Conservation (phyloP, 2,329 filamentous ascomycete genomes). For the Xylariaceae sp. region DNA sequence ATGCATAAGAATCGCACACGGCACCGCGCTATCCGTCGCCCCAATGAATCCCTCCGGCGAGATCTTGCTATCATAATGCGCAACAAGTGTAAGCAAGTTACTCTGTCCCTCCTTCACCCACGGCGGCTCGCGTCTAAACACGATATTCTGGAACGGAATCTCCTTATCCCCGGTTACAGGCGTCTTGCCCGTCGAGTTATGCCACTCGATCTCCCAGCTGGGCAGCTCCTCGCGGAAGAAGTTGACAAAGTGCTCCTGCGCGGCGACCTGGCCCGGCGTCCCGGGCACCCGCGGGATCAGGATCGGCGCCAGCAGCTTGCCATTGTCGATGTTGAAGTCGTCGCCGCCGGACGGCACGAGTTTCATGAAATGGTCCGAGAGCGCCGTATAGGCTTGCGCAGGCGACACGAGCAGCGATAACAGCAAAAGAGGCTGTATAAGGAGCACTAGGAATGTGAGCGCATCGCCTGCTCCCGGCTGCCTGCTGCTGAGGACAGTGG, state of each 20-base stretch:
- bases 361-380: conserved; percentile 62
- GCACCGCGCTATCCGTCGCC: conserved; percentile 76
- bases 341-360: conserved; percentile 56
- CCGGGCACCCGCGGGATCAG: conserved; percentile 70
- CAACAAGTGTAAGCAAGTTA: conserved; percentile 69
- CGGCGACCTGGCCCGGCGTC: conserved; percentile 59
- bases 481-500: conserved; percentile 2
- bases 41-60: conserved; percentile 72
- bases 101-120: conserved; percentile 66
- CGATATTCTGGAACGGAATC: conserved; percentile 71
- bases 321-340: conserved; percentile 68
- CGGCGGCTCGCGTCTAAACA: conserved; percentile 72
- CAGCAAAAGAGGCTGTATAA: conserved; percentile 25
- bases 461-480: conserved; percentile 10
- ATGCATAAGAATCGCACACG: conserved; percentile 80
- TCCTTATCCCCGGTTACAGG: conserved; percentile 57
- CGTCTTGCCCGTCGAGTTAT: conserved; percentile 69
- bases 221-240: conserved; percentile 66
- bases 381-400: conserved; percentile 33
- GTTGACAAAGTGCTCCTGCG: conserved; percentile 65
- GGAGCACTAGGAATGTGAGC: conserved; percentile 15
- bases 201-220: conserved; percentile 64
- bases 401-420: conserved; percentile 27
- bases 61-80: conserved; percentile 78
- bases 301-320: conserved; percentile 67